Percentiles rank a stretch among this genome's conserved stretches.
Conservation (phyloP, 129 eudicot genomes). For the Saussurea involucrata region DNA sequence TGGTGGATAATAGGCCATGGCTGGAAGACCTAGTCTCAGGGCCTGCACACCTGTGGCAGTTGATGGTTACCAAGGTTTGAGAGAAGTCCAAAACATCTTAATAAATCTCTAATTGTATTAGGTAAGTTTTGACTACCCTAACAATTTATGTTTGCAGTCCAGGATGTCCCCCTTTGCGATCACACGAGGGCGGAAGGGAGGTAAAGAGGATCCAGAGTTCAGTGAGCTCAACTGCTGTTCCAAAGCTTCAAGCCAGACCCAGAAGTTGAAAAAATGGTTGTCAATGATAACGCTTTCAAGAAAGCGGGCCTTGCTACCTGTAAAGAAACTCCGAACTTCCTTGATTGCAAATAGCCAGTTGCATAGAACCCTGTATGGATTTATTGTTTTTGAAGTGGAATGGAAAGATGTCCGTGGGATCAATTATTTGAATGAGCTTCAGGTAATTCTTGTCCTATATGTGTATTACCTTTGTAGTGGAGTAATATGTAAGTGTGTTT, state of each 20-base stretch:
- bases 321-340: slow-evolving; percentile 65
- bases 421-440: slow-evolving; percentile 84
- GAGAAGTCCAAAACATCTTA: slow-evolving; percentile 22
- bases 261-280: slow-evolving; percentile 56
- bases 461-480: background rate
- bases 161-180: slow-evolving; percentile 97
- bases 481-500: background rate
- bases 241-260: slow-evolving; percentile 29
- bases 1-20: slow-evolving; percentile 98
- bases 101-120: background rate
- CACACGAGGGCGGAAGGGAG: slow-evolving; percentile 59
- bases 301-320: slow-evolving; percentile 83
- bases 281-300: slow-evolving; percentile 58
- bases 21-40: slow-evolving; percentile 79
- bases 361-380: slow-evolving; percentile 86
- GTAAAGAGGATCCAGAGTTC: slow-evolving; percentile 33
- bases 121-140: background rate
- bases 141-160: slow-evolving; percentile 47
- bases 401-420: slow-evolving; percentile 92
- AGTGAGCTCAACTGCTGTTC: slow-evolving; percentile 38
- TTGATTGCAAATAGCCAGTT: slow-evolving; percentile 68
- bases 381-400: slow-evolving; percentile 81
- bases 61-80: slow-evolving; percentile 93
- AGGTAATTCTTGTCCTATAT: slow-evolving; percentile 41
- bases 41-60: slow-evolving; percentile 93